Evolutionary conservation across 2,329 filamentous ascomycete genomes (phyloP).

Genomic region (Botrytis deweyae): DNA sequence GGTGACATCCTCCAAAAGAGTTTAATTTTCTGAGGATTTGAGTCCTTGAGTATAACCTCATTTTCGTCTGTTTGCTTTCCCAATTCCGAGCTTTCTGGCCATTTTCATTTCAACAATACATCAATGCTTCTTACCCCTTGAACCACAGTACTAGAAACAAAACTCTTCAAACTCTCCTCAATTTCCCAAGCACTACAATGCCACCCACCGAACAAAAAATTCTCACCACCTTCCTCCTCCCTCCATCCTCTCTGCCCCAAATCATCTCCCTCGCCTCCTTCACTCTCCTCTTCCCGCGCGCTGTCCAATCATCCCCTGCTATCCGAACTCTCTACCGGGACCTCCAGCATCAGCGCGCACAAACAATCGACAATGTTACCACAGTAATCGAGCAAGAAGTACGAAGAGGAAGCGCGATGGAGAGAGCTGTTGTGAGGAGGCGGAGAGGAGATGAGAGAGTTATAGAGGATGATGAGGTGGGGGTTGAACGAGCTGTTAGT

Average conservation of each 20-base stretch:
- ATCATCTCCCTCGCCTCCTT: slow-evolving; percentile 75
- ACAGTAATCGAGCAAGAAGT: slow-evolving; percentile 65
- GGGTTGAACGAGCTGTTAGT: slow-evolving; percentile 58
- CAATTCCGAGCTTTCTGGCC: background rate
- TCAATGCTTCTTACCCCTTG: background rate
- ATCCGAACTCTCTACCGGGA: slow-evolving; percentile 65
- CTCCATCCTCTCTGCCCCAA: slow-evolving; percentile 70
- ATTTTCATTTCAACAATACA: background rate
- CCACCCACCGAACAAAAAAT: slow-evolving; percentile 73
- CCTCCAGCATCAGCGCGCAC: slow-evolving; percentile 71
- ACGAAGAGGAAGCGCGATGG: slow-evolving; percentile 57
- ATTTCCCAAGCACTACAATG: slow-evolving; percentile 49
- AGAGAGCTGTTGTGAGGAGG: slow-evolving; percentile 55
- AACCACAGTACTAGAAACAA: background rate
- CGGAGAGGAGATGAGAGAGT: slow-evolving; percentile 53
- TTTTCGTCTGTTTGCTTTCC: background rate
- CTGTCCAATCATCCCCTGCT: slow-evolving; percentile 40
- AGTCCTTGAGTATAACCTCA: background rate
- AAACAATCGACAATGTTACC: slow-evolving; percentile 65
- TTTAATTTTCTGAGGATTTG: background rate
- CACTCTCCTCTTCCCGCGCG: slow-evolving; percentile 70
- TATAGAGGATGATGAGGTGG: slow-evolving; percentile 61
- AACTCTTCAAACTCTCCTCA: too few relatives aligned
- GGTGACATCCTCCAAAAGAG: background rate
- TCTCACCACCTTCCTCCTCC: slow-evolving; percentile 73